Evolutionary conservation across 2,329 filamentous ascomycete species (phyloP).

Genomic region (Exophiala viscosa): DNA sequence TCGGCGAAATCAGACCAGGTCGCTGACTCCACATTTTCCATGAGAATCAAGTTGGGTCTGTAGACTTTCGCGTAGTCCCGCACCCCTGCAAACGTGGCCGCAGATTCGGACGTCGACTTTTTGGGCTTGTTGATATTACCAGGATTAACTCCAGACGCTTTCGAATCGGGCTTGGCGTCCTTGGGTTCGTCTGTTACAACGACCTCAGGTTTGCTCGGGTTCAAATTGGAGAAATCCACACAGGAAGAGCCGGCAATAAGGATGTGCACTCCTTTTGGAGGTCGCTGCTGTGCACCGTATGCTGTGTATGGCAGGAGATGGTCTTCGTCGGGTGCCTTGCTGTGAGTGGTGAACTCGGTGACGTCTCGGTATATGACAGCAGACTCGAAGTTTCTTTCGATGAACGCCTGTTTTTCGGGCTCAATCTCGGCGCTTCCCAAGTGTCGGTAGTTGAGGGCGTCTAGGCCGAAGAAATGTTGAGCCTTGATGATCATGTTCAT

Average conservation of each 20-base stretch:
- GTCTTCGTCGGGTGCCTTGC: conserved; percentile 33
- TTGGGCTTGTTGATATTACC: background rate
- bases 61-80: conserved; percentile 53
- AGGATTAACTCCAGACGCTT: too few relatives aligned
- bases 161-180: too few relatives aligned
- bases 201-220: conserved; percentile 52
- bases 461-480: conserved; percentile 33
- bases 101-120: conserved; percentile 56
- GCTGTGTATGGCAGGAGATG: conserved; percentile 52
- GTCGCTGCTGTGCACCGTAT: conserved; percentile 57
- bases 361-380: conserved; percentile 58
- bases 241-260: conserved; percentile 72
- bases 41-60: conserved; percentile 60
- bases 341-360: conserved; percentile 48
- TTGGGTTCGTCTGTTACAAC: conserved; percentile 32
- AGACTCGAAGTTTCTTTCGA: conserved; percentile 56
- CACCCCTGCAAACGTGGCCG: conserved; percentile 62
- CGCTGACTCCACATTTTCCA: conserved; percentile 66
- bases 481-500: conserved; percentile 54
- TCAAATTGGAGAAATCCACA: conserved; percentile 68
- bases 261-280: conserved; percentile 60
- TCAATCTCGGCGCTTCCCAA: conserved; percentile 63
- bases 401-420: conserved; percentile 61
- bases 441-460: conserved; percentile 49
- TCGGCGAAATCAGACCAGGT: conserved; percentile 56